A percentile compares a stretch with the other conserved stretches of the same genome.
Evolutionary conservation across 768 basidiomycete genomes (phyloP).

Genomic region (Dentipellis sp.): DNA sequence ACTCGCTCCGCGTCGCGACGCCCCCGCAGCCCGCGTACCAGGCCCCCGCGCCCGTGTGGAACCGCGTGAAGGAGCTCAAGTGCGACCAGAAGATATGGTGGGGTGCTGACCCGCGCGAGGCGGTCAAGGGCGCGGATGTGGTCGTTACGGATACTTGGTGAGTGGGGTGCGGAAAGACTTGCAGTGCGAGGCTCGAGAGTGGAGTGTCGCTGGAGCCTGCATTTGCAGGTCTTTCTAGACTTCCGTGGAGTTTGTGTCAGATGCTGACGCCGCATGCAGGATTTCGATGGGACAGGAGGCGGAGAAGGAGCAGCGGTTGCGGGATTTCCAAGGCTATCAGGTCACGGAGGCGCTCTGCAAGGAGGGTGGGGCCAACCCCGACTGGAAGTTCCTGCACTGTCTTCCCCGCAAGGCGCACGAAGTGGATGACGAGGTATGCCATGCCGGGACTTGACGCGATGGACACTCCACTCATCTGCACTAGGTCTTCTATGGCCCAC

Average conservation of each 20-base stretch:
- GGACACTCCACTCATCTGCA: conserved; percentile 1
- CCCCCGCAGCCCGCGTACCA: conserved; percentile 56
- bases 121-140: conserved; percentile 85
- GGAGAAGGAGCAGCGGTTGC: conserved; percentile 77
- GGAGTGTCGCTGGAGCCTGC: background rate
- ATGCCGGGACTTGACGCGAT: background rate
- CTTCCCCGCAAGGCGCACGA: conserved; percentile 88
- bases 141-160: conserved; percentile 97
- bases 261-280: conserved; percentile 34
- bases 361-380: conserved; percentile 70
- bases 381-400: conserved; percentile 96
- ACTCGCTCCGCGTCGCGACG: conserved; percentile 75
- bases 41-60: conserved; percentile 69
- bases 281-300: conserved; percentile 99
- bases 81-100: conserved; percentile 69
- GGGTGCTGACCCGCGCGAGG: conserved; percentile 74
- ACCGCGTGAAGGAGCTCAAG: conserved; percentile 63
- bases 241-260: background rate
- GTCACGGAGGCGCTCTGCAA: conserved; percentile 83
- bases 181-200: background rate
- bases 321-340: conserved; percentile 89
- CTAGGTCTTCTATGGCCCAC: conserved; percentile 87
- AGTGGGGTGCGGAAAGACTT: conserved; percentile 13
- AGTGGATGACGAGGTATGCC: conserved; percentile 82
- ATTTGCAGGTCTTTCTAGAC: too few species aligned